Evolutionary conservation across 2,329 filamentous ascomycete genomes (phyloP).

Genomic region (Trichoderma sp.): DNA sequence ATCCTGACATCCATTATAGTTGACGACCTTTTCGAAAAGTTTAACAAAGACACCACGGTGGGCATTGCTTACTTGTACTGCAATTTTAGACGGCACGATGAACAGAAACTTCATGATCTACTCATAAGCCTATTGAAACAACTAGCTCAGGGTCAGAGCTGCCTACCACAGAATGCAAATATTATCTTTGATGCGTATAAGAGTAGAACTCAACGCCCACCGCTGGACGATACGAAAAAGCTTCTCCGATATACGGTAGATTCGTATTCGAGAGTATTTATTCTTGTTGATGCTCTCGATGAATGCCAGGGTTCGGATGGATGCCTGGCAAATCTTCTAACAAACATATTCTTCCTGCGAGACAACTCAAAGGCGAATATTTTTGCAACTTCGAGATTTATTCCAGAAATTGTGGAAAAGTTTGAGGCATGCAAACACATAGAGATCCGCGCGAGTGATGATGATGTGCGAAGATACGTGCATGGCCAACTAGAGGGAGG

Average conservation of each 20-base stretch:
- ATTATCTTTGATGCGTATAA: not conserved
- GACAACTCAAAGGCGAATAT: not conserved
- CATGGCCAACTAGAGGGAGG: not conserved
- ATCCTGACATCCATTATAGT: not conserved
- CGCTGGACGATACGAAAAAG: not conserved
- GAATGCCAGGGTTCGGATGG: not conserved
- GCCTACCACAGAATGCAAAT: not conserved
- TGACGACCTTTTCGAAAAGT: not conserved
- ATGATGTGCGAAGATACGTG: not conserved
- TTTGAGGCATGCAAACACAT: not conserved
- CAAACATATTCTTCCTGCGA: not conserved
- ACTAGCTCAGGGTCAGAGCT: not conserved
- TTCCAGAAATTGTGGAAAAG: not conserved
- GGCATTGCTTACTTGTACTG: not conserved
- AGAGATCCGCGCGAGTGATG: not conserved
- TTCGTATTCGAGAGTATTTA: not conserved
- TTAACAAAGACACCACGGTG: not conserved
- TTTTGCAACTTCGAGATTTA: not conserved
- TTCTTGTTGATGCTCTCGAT: not conserved
- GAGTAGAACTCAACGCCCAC: not conserved
- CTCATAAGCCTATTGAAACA: not conserved
- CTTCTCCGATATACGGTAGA: not conserved
- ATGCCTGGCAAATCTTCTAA: not conserved
- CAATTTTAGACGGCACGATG: not conserved
- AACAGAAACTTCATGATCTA: not conserved